A percentile compares a stretch with the other conserved stretches of the same genome.
Evolutionary conservation across 2,329 filamentous ascomycete species (phyloP).

Genomic region (Madurella fahalii): DNA sequence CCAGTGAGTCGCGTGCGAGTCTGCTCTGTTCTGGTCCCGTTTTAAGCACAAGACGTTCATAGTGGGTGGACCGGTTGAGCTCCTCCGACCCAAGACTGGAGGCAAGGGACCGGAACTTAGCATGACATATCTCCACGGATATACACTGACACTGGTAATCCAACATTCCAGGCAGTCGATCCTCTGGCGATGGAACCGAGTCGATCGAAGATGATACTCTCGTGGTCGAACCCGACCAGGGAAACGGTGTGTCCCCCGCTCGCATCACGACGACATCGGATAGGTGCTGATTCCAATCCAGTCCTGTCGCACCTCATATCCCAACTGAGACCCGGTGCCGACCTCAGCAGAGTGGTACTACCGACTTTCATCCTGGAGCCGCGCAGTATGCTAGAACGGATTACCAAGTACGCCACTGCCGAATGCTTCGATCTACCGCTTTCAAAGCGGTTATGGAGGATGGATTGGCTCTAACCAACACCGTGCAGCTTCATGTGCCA

Average conservation of each 20-base stretch:
- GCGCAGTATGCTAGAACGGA: constrained; percentile 94
- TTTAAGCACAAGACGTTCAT: constrained; percentile 18
- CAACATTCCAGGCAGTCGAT: constrained; percentile 41
- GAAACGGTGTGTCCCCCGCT: constrained; percentile 65
- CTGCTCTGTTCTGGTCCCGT: constrained; percentile 5
- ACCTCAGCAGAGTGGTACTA: constrained; percentile 88
- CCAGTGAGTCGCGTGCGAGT: constrained; percentile 31
- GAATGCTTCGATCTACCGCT: neutral
- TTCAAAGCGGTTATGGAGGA: neutral
- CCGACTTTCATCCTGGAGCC: constrained; percentile 98
- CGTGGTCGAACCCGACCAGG: constrained; percentile 85
- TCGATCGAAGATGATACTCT: constrained; percentile 68
- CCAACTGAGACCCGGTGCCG: constrained; percentile 89
- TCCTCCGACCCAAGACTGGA: constrained; percentile 17
- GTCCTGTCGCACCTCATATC: constrained; percentile 97
- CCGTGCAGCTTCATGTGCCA: constrained; percentile 91
- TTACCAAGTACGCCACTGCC: constrained; percentile 76
- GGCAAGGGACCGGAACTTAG: constrained; percentile 14
- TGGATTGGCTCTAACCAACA: constrained; percentile 15
- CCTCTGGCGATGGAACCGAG: constrained; percentile 55
- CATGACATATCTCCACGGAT: neutral
- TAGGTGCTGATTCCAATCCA: constrained; percentile 35
- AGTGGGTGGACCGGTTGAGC: too few relatives aligned
- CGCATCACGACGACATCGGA: constrained; percentile 2
- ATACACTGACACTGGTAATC: constrained; percentile 37